Evolutionary conservation across 2,329 filamentous ascomycete species (phyloP).

Genomic region (Monilinia aucupariae): DNA sequence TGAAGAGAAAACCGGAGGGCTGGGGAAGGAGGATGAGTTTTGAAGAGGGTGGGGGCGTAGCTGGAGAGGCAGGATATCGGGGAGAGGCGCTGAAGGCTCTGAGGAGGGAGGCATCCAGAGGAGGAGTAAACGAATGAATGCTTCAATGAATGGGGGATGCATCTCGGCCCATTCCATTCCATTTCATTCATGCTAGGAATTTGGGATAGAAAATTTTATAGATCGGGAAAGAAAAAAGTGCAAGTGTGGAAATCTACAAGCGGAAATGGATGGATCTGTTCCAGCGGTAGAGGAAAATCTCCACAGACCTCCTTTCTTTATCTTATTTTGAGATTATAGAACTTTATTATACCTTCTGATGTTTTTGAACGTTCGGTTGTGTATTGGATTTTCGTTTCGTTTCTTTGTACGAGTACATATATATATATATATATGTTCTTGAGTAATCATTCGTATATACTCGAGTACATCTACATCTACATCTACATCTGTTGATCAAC

Average conservation of each 20-base stretch:
- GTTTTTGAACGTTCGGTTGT: not conserved
- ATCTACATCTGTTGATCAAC: too few relatives aligned
- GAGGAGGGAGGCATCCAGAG: not conserved
- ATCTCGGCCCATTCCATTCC: not conserved
- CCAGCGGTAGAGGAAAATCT: not conserved
- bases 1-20: conserved; percentile 83
- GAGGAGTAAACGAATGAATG: not conserved
- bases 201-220: not conserved
- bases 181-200: not conserved
- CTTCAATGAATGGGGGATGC: too few relatives aligned
- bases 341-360: too few relatives aligned
- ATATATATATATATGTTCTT: too few relatives aligned
- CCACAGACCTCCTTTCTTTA: too few relatives aligned
- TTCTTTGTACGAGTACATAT: too few relatives aligned
- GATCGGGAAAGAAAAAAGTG: not conserved
- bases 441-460: too few relatives aligned
- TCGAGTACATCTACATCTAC: too few relatives aligned
- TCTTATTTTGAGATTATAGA: too few relatives aligned
- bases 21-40: conserved; percentile 79
- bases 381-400: not conserved
- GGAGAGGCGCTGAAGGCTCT: not conserved
- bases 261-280: not conserved
- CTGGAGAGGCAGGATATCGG: not conserved
- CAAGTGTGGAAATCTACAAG: not conserved
- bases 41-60: conserved; percentile 29